Evolutionary conservation across 352 stramenopile genomes (phyloP).

Genomic region (Phytophthora syringae): DNA sequence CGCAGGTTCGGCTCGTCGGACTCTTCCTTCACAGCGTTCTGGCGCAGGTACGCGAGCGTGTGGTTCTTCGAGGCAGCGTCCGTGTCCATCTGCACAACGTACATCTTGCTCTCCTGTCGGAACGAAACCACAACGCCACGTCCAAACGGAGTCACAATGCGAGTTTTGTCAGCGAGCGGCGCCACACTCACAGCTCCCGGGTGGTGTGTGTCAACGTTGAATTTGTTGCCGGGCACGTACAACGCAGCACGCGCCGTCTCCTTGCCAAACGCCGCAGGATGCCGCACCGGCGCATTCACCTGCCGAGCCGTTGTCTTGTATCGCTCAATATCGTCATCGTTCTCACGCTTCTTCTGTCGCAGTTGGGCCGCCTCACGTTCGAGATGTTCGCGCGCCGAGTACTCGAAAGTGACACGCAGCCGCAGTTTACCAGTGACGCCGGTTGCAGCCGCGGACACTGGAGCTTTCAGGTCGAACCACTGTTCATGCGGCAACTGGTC

Average conservation of each 20-base stretch:
- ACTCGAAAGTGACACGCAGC: constrained; percentile 67
- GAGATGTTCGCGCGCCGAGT: constrained; percentile 50
- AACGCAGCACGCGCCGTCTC: constrained; percentile 56
- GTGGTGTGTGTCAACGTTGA: constrained; percentile 66
- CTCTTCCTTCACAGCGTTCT: constrained; percentile 74
- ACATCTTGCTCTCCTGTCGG: constrained; percentile 77
- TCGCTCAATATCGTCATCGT: constrained; percentile 65
- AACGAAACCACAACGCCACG: constrained; percentile 76
- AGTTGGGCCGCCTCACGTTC: constrained; percentile 50
- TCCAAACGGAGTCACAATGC: constrained; percentile 78
- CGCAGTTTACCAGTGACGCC: constrained; percentile 52
- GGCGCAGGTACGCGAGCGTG: constrained; percentile 74
- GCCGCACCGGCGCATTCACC: constrained; percentile 53
- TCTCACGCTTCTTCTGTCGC: constrained; percentile 61
- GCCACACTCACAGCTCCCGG: constrained; percentile 66
- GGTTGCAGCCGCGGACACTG: constrained; percentile 31
- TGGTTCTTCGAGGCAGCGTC: constrained; percentile 61
- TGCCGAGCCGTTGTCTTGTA: constrained; percentile 65
- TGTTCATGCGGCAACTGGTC: constrained; percentile 64
- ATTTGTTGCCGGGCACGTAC: constrained; percentile 82
- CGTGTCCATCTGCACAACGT: constrained; percentile 80
- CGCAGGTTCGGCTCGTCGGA: constrained; percentile 64
- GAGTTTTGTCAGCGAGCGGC: constrained; percentile 77
- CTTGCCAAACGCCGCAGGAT: constrained; percentile 76
- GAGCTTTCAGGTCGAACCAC: constrained; percentile 60